Conservation (phyloP, 257 asterid species). For the Nicotiana otophora region DNA sequence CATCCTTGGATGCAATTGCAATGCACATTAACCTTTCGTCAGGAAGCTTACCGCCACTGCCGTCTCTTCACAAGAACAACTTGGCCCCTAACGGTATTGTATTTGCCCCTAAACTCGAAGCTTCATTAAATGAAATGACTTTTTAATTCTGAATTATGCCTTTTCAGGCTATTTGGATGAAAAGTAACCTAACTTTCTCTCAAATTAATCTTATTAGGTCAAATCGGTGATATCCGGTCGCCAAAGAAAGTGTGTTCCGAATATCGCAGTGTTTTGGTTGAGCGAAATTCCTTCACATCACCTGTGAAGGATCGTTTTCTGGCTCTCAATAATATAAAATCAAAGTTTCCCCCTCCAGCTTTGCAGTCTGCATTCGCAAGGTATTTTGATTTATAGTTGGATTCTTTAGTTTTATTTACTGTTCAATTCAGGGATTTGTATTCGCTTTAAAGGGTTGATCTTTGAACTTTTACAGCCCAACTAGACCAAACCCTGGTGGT, state of each 20-base stretch:
- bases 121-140: background rate
- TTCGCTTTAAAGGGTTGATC: background rate
- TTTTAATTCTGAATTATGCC: background rate
- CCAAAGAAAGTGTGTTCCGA: conserved; percentile 80
- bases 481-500: conserved; percentile 92
- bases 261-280: conserved; percentile 80
- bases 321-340: conserved; percentile 64
- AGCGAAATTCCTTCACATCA: conserved; percentile 89
- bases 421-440: background rate
- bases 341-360: conserved; percentile 73
- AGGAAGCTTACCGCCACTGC: conserved; percentile 39
- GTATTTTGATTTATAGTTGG: conserved; percentile 31
- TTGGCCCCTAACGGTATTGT: conserved; percentile 40
- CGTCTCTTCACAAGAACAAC: conserved; percentile 54
- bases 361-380: conserved; percentile 95
- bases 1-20: conserved; percentile 92
- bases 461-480: conserved; percentile 63
- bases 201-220: conserved; percentile 42
- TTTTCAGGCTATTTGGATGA: background rate
- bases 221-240: conserved; percentile 74
- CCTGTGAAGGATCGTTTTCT: conserved; percentile 91
- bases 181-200: background rate
- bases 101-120: background rate
- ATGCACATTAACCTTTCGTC: conserved; percentile 59
- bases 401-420: conserved; percentile 7